A percentile compares a stretch with the other conserved stretches of the same genome.
Evolutionary conservation across 805 yeast genomes (phyloP).

Genomic region (Yarrowia osloensis): DNA sequence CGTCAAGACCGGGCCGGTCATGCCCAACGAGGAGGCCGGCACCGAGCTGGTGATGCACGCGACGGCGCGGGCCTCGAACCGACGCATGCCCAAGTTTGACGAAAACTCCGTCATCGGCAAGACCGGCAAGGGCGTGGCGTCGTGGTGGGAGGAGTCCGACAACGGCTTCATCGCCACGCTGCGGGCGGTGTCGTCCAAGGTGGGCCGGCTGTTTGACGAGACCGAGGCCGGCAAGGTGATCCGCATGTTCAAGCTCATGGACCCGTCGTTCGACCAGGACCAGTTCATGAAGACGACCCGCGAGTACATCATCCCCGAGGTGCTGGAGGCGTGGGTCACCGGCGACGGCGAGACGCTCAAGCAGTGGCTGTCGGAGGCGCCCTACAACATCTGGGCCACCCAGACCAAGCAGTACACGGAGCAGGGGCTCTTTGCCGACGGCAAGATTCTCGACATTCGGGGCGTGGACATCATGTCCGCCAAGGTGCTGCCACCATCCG

Average conservation of each 20-base stretch:
- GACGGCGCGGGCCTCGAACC: slow-evolving; percentile 67
- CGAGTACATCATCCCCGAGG: slow-evolving; percentile 91
- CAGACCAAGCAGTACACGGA: slow-evolving; percentile 89
- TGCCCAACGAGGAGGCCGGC: slow-evolving; percentile 70
- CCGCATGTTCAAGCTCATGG: slow-evolving; percentile 81
- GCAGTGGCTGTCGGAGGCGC: slow-evolving; percentile 95
- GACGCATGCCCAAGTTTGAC: slow-evolving; percentile 65
- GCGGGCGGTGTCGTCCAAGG: slow-evolving; percentile 75
- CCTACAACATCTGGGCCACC: slow-evolving; percentile 90
- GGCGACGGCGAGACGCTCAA: slow-evolving; percentile 84
- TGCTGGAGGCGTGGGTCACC: slow-evolving; percentile 89
- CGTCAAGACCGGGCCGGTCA: slow-evolving; percentile 63
- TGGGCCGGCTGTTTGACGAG: slow-evolving; percentile 90
- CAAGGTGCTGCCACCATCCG: slow-evolving; percentile 84
- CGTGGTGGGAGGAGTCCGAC: slow-evolving; percentile 80
- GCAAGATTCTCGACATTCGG: slow-evolving; percentile 88
- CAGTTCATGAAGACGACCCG: slow-evolving; percentile 80
- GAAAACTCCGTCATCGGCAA: slow-evolving; percentile 72
- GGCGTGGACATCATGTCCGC: slow-evolving; percentile 91
- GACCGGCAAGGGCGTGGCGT: slow-evolving; percentile 58
- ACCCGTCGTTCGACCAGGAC: slow-evolving; percentile 81
- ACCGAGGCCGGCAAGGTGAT: slow-evolving; percentile 95
- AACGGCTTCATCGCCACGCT: slow-evolving; percentile 82
- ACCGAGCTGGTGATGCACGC: slow-evolving; percentile 79
- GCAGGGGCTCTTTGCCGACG: slow-evolving; percentile 88